phyloP scores from a whole-genome alignment of 345 rosid genomes.

The Bruguiera parviflora region DNA sequence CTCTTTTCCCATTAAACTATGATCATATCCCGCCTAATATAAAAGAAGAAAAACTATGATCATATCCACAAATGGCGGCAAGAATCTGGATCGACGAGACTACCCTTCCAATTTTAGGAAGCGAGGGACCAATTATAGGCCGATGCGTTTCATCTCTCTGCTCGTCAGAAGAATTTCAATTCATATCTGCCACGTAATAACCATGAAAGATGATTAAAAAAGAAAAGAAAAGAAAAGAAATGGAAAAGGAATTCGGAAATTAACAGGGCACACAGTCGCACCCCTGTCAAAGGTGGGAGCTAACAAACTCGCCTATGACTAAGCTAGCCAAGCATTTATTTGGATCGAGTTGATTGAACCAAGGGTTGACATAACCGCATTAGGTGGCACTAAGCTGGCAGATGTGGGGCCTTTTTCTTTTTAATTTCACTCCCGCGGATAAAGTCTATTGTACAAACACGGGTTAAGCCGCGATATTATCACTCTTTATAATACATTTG shows the following conservation, averaged over 20 bases:
- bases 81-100: background rate
- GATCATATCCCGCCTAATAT: background rate
- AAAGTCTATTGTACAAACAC: background rate
- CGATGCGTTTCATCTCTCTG: conserved; percentile 16
- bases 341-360: conserved; percentile 6
- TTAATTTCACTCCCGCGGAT: conserved; percentile 9
- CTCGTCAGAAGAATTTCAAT: conserved; percentile 24
- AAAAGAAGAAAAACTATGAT: no score
- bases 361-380: conserved; percentile 2
- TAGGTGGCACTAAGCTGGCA: background rate
- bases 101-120: background rate
- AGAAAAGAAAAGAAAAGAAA: background rate
- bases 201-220: background rate
- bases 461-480: no score
- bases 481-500: no score
- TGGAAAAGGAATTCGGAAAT: background rate
- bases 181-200: conserved; percentile 23
- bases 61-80: background rate
- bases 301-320: background rate
- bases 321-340: background rate
- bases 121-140: background rate
- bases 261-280: background rate
- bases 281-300: background rate
- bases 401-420: conserved; percentile 17
- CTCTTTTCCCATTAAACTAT: background rate